Evolutionary conservation across 1,284 basidiomycete genomes (phyloP).

Genomic region (Cerrena zonata): DNA sequence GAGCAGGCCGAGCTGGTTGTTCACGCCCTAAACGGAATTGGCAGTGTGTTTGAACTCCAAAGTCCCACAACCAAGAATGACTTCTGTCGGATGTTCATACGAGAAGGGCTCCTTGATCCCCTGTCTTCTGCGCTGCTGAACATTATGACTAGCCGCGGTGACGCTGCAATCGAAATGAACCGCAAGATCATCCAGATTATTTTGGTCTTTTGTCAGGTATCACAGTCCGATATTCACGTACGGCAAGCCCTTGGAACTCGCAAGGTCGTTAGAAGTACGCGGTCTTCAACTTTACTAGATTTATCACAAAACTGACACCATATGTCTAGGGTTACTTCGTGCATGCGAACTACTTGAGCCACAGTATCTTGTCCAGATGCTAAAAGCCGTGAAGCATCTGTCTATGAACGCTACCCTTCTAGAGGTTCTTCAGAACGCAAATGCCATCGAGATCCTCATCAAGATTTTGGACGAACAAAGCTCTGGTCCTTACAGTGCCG

Average conservation of each 20-base stretch:
- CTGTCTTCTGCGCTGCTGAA: slow-evolving; percentile 84
- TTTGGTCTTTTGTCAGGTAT: slow-evolving; percentile 90
- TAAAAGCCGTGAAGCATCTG: slow-evolving; percentile 93
- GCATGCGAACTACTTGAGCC: slow-evolving; percentile 80
- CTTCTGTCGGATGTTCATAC: slow-evolving; percentile 96
- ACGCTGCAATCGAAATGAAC: slow-evolving; percentile 70
- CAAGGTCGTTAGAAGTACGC: slow-evolving; percentile 82
- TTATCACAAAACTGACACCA: slow-evolving; percentile 1
- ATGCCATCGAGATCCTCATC: slow-evolving; percentile 87
- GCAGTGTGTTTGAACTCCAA: slow-evolving; percentile 90
- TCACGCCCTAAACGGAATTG: slow-evolving; percentile 90
- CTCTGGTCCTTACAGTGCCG: slow-evolving; percentile 75
- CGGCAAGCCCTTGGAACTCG: slow-evolving; percentile 85
- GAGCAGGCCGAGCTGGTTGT: slow-evolving; percentile 88
- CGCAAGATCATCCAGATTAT: slow-evolving; percentile 86
- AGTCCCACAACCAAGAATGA: slow-evolving; percentile 95
- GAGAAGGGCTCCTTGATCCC: slow-evolving; percentile 90
- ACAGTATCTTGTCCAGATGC: slow-evolving; percentile 79
- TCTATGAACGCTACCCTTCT: slow-evolving; percentile 88
- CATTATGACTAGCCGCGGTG: slow-evolving; percentile 73
- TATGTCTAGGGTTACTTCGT: slow-evolving; percentile 63
- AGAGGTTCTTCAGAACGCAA: slow-evolving; percentile 92
- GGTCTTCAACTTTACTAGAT: slow-evolving; percentile 4
- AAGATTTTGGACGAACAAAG: slow-evolving; percentile 79
- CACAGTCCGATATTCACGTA: slow-evolving; percentile 89